Evolutionary conservation across 306 rosid species (phyloP).

Genomic region (Trifolium fragiferum): DNA sequence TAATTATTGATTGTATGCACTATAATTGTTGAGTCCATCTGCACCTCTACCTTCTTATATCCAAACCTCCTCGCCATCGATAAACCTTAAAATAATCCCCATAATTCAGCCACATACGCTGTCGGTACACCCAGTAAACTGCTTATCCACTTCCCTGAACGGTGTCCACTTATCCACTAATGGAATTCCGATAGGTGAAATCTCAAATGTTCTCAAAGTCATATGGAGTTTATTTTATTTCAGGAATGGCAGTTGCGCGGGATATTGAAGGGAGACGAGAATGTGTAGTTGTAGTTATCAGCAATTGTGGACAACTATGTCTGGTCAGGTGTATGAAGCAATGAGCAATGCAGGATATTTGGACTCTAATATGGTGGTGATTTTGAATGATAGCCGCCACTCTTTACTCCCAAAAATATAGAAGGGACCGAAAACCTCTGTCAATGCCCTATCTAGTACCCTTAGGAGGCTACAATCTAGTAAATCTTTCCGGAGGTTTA

Average conservation of each 20-base stretch:
- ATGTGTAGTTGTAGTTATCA: constrained; percentile 73
- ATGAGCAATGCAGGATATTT: constrained; percentile 90
- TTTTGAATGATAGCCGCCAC: constrained; percentile 86
- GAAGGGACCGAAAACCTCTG: constrained; percentile 72
- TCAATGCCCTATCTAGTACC: constrained; percentile 83
- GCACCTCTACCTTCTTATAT: too few species aligned
- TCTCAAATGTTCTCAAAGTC: constrained; percentile 24
- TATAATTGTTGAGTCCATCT: too few species aligned
- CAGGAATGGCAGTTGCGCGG: constrained; percentile 96
- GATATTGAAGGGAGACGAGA: constrained; percentile 89
- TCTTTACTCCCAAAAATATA: constrained; percentile 76
- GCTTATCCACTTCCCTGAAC: too few species aligned
- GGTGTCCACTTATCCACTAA: too few species aligned
- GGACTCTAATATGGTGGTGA: constrained; percentile 85
- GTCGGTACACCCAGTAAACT: too few species aligned
- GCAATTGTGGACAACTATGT: constrained; percentile 78
- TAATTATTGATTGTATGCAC: too few species aligned
- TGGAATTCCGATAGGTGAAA: constrained; percentile 16
- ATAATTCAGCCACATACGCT: too few species aligned
- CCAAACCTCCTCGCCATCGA: too few species aligned
- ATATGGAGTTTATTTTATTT: constrained; percentile 35
- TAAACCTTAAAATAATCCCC: too few species aligned
- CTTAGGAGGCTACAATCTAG: constrained; percentile 89
- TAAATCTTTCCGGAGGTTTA: constrained; percentile 80
- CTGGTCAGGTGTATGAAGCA: constrained; percentile 92